These are phyloP conservation scores for Rosa multiflora DNA, from an alignment of 306 rosid species.

Conservation along the genomic window DNA sequence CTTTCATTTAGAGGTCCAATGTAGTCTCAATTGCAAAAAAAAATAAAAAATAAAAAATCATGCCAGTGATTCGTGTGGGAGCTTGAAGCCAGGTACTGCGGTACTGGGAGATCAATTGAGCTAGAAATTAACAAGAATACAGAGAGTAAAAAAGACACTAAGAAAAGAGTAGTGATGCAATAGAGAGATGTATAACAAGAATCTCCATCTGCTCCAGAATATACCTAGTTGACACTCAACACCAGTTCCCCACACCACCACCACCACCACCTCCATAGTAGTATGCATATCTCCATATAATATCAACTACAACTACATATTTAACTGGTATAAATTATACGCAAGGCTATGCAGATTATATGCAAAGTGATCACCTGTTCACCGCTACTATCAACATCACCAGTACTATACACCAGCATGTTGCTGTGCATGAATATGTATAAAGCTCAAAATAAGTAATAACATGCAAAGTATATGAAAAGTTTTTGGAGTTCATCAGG, in stretches of 20 bases:
- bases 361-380: neutral
- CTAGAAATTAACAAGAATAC: neutral
- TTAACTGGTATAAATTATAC: neutral
- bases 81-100: too few relatives aligned
- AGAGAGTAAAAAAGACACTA: neutral
- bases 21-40: neutral
- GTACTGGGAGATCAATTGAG: neutral
- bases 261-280: neutral
- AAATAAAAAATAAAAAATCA: neutral
- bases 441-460: neutral
- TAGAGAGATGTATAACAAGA: neutral
- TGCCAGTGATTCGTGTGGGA: neutral
- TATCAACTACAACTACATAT: neutral
- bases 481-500: neutral
- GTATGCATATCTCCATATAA: neutral
- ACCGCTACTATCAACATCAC: neutral
- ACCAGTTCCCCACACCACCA: neutral
- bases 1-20: neutral
- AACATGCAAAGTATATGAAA: neutral
- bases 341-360: neutral
- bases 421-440: neutral
- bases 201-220: neutral
- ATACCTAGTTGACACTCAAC: neutral
- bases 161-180: neutral
- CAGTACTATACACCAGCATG: neutral